These are phyloP conservation scores for Mortierella sp. DNA, from an alignment of 371 early-diverging fungal genomes.

Conservation along the genomic window DNA sequence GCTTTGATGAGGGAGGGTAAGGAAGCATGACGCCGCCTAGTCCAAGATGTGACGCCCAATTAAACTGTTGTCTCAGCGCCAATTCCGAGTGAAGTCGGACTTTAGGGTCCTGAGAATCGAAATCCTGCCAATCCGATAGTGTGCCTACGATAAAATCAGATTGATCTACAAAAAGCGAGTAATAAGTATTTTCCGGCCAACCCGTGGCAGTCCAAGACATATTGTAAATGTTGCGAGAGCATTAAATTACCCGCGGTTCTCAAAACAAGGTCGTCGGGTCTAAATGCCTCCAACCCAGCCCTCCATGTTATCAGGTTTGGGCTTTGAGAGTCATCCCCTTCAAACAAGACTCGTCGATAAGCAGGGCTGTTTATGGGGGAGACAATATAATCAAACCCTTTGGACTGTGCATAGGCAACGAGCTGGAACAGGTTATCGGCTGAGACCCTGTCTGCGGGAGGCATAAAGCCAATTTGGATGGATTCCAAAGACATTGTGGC, in stretches of 20 bases:
- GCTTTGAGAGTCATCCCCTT: constrained; percentile 25
- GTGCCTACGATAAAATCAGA: constrained; percentile 66
- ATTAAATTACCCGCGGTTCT: constrained; percentile 41
- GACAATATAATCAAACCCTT: constrained; percentile 71
- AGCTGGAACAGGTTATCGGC: constrained; percentile 60
- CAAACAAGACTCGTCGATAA: constrained; percentile 65
- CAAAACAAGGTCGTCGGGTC: constrained; percentile 41
- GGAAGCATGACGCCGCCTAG: constrained; percentile 71
- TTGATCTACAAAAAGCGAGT: constrained; percentile 54
- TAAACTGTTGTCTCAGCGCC: constrained; percentile 77
- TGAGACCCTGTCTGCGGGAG: constrained; percentile 26
- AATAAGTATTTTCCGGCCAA: neutral
- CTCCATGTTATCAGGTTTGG: constrained; percentile 36
- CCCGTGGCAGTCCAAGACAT: no score
- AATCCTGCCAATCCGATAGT: constrained; percentile 71
- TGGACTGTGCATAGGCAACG: constrained; percentile 60
- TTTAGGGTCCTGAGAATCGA: constrained; percentile 67
- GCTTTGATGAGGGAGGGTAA: constrained; percentile 55
- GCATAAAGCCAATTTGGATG: constrained; percentile 50
- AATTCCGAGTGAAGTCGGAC: constrained; percentile 70
- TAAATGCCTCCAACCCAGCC: constrained; percentile 48
- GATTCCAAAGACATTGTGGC: constrained; percentile 23
- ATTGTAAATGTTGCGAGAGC: no score
- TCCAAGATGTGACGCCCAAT: constrained; percentile 82
- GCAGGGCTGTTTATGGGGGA: constrained; percentile 68